Conservation (phyloP, 2,329 filamentous ascomycete genomes). For the Chrysosporium queenslandicum region DNA sequence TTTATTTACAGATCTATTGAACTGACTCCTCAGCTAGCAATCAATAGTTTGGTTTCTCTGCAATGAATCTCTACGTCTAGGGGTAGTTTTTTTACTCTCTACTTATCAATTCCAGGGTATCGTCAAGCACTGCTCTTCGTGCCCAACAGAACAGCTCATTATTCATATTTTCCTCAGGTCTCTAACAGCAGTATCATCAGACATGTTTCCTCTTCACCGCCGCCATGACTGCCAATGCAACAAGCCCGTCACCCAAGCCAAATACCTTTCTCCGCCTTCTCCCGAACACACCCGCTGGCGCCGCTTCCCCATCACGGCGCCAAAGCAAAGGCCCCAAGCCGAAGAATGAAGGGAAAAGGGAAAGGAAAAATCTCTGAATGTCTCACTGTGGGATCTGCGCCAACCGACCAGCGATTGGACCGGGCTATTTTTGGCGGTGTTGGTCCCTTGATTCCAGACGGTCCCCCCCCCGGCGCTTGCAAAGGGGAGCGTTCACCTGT, state of each 20-base stretch:
- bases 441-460: background rate
- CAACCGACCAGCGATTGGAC: constrained; percentile 1
- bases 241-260: no score
- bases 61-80: no score
- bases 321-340: background rate
- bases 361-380: background rate
- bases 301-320: background rate
- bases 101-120: no score
- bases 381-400: constrained; percentile 8
- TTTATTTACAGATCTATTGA: background rate
- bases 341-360: background rate
- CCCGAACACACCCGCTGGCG: background rate
- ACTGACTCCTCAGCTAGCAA: background rate
- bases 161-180: background rate
- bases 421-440: constrained; percentile 5
- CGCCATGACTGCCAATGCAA: no score
- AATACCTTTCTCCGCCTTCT: no score
- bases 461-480: background rate
- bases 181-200: no score
- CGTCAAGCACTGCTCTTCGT: no score
- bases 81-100: no score
- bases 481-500: background rate
- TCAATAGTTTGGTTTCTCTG: no score
- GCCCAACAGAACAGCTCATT: no score
- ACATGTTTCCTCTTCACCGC: no score